These are phyloP conservation scores for Candida khao-thaluensis DNA, from an alignment of 805 yeast species.

Conservation along the genomic window DNA sequence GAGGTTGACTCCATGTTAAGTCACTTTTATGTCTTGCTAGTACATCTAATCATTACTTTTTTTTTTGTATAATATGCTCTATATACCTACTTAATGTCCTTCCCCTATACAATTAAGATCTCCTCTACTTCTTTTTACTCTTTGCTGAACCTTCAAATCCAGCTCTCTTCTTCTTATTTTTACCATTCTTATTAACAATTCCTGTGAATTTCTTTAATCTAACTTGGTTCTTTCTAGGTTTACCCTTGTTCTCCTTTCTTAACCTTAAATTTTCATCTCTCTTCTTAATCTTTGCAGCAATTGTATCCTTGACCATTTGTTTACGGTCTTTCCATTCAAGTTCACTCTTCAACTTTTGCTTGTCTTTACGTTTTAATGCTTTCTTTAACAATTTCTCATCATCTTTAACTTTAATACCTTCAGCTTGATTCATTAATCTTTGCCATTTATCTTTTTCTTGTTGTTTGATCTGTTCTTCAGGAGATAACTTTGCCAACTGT, in stretches of 20 bases:
- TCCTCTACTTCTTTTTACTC: slow-evolving; percentile 27
- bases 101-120: neutral
- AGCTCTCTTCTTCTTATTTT: slow-evolving; percentile 55
- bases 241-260: slow-evolving; percentile 82
- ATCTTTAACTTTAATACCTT: slow-evolving; percentile 85
- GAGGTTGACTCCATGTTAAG: no score
- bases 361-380: slow-evolving; percentile 80
- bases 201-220: slow-evolving; percentile 68
- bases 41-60: no score
- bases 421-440: slow-evolving; percentile 77
- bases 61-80: no score
- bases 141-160: slow-evolving; percentile 83
- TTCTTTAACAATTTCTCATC: slow-evolving; percentile 85
- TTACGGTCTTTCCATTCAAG: slow-evolving; percentile 91
- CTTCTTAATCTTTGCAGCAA: slow-evolving; percentile 74
- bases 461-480: slow-evolving; percentile 57
- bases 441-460: slow-evolving; percentile 84
- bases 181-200: slow-evolving; percentile 40
- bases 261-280: slow-evolving; percentile 88
- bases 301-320: slow-evolving; percentile 71
- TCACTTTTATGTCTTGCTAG: no score
- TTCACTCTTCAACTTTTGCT: slow-evolving; percentile 80
- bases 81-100: no score
- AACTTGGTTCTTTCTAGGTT: slow-evolving; percentile 69
- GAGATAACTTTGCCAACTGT: slow-evolving; percentile 56